Conservation (phyloP, 371 early-diverging fungal species). For the Enterospora canceri region DNA sequence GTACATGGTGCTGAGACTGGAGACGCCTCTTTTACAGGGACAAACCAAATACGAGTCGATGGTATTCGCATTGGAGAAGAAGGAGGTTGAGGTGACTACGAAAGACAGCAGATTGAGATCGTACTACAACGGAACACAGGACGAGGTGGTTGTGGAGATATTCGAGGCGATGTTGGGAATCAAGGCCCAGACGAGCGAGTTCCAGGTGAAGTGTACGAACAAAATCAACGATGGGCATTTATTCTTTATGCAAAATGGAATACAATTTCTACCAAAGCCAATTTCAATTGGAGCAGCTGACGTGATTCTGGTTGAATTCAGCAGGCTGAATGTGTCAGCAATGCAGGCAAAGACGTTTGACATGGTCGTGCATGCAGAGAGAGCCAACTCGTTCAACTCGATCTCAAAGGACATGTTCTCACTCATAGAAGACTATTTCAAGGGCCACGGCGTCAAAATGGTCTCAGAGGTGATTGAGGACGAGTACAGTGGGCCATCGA, state of each 20-base stretch:
- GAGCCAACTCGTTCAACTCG: slow-evolving; percentile 46
- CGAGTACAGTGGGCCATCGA: slow-evolving; percentile 9
- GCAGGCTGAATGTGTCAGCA: slow-evolving; percentile 52
- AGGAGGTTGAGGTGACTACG: slow-evolving; percentile 64
- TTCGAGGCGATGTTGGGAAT: slow-evolving; percentile 69
- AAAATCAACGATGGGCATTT: slow-evolving; percentile 91
- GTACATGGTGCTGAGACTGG: slow-evolving; percentile 72
- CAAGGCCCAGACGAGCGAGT: slow-evolving; percentile 64
- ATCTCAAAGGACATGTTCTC: slow-evolving; percentile 53
- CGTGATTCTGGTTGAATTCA: slow-evolving; percentile 73
- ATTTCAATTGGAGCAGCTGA: slow-evolving; percentile 70
- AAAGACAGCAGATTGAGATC: slow-evolving; percentile 64
- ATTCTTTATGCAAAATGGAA: slow-evolving; percentile 76
- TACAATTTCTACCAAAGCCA: slow-evolving; percentile 83
- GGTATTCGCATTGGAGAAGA: slow-evolving; percentile 78
- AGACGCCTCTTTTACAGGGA: slow-evolving; percentile 90
- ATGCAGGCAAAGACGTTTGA: slow-evolving; percentile 56
- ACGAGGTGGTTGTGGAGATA: slow-evolving; percentile 73
- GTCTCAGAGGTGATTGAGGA: slow-evolving; percentile 53
- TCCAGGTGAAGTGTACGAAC: slow-evolving; percentile 71
- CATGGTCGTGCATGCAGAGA: slow-evolving; percentile 45
- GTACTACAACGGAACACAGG: slow-evolving; percentile 72
- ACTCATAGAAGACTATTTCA: slow-evolving; percentile 49
- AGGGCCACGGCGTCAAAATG: slow-evolving; percentile 38
- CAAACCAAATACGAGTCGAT: slow-evolving; percentile 89